Percentiles rank a stretch among this genome's conserved stretches.
Evolutionary conservation across 2,329 filamentous ascomycete species (phyloP).

Genomic region (Amphichorda felina): DNA sequence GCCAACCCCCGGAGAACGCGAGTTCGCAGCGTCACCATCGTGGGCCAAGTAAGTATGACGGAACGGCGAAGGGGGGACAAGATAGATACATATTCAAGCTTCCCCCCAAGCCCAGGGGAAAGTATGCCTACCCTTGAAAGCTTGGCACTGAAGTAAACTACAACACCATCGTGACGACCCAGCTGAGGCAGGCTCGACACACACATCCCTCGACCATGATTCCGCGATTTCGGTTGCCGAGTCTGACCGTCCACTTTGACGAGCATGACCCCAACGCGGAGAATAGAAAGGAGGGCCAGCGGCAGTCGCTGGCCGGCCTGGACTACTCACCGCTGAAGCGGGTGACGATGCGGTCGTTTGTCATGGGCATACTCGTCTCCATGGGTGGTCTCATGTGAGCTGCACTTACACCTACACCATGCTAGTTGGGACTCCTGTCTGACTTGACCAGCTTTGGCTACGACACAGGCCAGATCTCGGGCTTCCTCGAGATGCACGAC

Average conservation of each 20-base stretch:
- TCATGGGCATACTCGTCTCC: constrained; percentile 27
- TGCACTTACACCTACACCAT: neutral
- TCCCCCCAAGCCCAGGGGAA: too few relatives aligned
- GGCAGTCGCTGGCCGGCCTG: constrained; percentile 22
- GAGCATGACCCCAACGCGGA: constrained; percentile 27
- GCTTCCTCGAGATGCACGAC: constrained; percentile 46
- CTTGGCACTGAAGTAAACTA: too few relatives aligned
- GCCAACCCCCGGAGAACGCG: too few relatives aligned
- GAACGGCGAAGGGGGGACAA: too few relatives aligned
- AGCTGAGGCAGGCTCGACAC: too few relatives aligned
- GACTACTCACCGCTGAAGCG: constrained; percentile 32
- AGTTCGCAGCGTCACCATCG: too few relatives aligned
- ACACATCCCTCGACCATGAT: neutral
- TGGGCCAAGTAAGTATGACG: too few relatives aligned
- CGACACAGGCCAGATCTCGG: constrained; percentile 41
- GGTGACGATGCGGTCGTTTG: constrained; percentile 21
- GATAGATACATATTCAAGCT: too few relatives aligned
- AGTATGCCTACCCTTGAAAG: too few relatives aligned
- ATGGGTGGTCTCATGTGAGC: constrained; percentile 32
- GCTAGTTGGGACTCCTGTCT: neutral
- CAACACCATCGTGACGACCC: too few relatives aligned
- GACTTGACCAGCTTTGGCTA: constrained; percentile 23
- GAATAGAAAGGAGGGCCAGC: constrained; percentile 15
- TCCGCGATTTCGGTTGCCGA: neutral
- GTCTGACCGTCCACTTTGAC: constrained; percentile 25